Base-by-base conservation (phyloP, 306 rosid species). In the Lagenaria siceraria region DNA sequence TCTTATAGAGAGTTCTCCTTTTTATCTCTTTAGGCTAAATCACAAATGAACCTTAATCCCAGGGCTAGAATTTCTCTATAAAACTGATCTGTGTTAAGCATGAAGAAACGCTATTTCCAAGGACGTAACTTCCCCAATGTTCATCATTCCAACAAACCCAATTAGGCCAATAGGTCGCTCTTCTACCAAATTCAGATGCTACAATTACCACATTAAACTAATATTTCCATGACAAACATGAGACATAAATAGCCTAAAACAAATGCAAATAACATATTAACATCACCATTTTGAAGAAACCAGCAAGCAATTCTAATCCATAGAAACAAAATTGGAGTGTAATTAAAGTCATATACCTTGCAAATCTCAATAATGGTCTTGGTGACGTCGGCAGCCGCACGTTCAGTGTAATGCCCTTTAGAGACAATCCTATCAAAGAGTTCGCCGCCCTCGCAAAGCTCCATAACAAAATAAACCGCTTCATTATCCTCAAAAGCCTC, bases 391-490 rank as follows among this genome's bases (percentile, higher is more conserved):
- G 96, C 97, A 4, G 98, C 98, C 7, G 97, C 95, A 1, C 97
- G 90, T 62, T 95, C 98, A 0, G 96, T 92, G 80, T 95, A 95
- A 84, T 90, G 98, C 4, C 97, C 98, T 61, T 85, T 87, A 0
- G 88, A 70, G 17, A 95, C 96, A 19, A 95, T 95, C 79, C 91
- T 76, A 82, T 95, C 98, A 46, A 95, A 95, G 21, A 95, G 96
- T 76, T 95, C 98, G 0, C 98, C 98, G 2, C 97, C 98, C 79
- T 87, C 87, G 46, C 98, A 94, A 4, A 91, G 86, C 83, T 94
- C 97, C 98, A 94, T 94, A 18, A 94, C 91, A 17, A 95, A 88
- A 80, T 95, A 95, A 29, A 92, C 91, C 1, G 96, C 95, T 7
- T 92, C 98, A 43, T 38, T 84, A 74, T 95, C 98, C 80, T 95